phyloP scores from a whole-genome alignment of 768 basidiomycete genomes.

The Podaxis sp. region DNA sequence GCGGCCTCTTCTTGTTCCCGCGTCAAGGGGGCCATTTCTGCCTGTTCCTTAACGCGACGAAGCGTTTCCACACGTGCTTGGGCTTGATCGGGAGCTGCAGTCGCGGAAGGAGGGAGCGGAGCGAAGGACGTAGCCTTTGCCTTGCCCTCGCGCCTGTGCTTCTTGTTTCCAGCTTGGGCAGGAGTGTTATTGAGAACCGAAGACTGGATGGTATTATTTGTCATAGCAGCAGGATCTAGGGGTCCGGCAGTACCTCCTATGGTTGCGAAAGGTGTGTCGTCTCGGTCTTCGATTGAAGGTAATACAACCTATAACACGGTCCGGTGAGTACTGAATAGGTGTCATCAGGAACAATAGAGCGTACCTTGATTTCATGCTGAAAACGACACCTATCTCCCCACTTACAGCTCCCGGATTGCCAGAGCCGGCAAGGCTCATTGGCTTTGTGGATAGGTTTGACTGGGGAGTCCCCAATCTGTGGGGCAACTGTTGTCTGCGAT shows the following conservation, averaged over 20 bases:
- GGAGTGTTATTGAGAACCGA: not conserved
- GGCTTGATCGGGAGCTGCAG: not conserved
- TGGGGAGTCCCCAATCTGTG: not conserved
- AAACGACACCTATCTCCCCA: conserved; percentile 8
- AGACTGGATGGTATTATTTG: not conserved
- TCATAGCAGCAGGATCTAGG: not conserved
- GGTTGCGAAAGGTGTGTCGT: not conserved
- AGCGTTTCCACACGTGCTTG: not conserved
- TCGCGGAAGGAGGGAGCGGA: not conserved
- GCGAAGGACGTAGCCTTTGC: not conserved
- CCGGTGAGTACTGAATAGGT: not conserved
- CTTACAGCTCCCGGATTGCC: conserved; percentile 1
- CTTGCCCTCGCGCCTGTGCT: not conserved
- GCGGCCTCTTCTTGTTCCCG: not conserved
- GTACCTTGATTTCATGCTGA: conserved; percentile 5
- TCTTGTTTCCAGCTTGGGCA: not conserved
- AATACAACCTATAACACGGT: not conserved
- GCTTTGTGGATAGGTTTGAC: not conserved
- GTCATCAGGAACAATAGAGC: not conserved
- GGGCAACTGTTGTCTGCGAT: not conserved
- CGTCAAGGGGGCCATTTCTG: not conserved
- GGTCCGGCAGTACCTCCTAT: not conserved
- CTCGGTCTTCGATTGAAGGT: not conserved
- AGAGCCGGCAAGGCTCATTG: not conserved
- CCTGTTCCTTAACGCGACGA: not conserved